A percentile compares a stretch with the other conserved stretches of the same genome.
These are phyloP conservation scores for Myotisia sp. DNA, from an alignment of 2,329 filamentous ascomycete genomes.

Conservation along the genomic window DNA sequence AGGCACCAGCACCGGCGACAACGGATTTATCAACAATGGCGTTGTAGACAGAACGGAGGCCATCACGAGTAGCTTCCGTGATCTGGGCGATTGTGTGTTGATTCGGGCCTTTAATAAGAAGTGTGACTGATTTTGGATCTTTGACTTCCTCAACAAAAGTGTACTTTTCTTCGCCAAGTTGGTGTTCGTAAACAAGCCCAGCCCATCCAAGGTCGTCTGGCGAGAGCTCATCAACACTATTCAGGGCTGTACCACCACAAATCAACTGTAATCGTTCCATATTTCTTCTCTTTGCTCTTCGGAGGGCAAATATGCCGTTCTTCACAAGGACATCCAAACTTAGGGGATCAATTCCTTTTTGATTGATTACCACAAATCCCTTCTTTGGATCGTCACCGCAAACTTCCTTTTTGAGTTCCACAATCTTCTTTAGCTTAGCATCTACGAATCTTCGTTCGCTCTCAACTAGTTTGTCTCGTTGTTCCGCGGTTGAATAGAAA, in stretches of 20 bases:
- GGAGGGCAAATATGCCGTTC: conserved; percentile 90
- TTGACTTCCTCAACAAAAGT: conserved; percentile 98
- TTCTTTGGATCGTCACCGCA: conserved; percentile 89
- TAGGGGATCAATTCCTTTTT: conserved; percentile 96
- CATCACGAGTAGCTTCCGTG: conserved; percentile 89
- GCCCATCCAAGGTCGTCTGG: conserved; percentile 90
- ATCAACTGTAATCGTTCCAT: conserved; percentile 97
- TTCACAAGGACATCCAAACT: conserved; percentile 93
- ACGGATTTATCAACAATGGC: conserved; percentile 98
- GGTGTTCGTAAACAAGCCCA: conserved; percentile 91
- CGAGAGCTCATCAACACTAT: conserved; percentile 86
- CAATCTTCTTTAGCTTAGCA: conserved; percentile 90
- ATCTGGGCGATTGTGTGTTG: conserved; percentile 93
- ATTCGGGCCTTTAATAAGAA: conserved; percentile 97
- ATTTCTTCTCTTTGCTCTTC: conserved; percentile 91
- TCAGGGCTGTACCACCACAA: conserved; percentile 81
- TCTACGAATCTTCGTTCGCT: conserved; percentile 93
- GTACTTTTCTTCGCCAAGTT: conserved; percentile 95
- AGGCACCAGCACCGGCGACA: conserved; percentile 84
- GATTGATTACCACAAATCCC: conserved; percentile 95
- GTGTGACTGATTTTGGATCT: conserved; percentile 92
- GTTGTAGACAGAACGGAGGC: conserved; percentile 93
- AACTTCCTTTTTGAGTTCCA: conserved; percentile 94
- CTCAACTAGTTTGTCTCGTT: conserved; percentile 95
- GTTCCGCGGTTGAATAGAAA: conserved; percentile 94